A percentile compares a stretch with the other conserved stretches of the same genome.
Evolutionary conservation across 257 asterid species (phyloP).

Genomic region (Nemophila menziesii): DNA sequence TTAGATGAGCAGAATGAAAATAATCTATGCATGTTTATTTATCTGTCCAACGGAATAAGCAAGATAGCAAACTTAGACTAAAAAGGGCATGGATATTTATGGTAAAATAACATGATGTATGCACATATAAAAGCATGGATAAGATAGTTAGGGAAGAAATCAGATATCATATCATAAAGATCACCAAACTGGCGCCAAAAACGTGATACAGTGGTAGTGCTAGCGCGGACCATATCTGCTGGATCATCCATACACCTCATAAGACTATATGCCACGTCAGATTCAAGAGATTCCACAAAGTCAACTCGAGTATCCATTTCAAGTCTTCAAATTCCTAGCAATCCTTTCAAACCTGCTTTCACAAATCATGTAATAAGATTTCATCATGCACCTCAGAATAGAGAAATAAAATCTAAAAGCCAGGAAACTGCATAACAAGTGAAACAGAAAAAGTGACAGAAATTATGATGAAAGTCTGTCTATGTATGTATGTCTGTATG

Average conservation of each 20-base stretch:
- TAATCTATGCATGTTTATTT: too few relatives aligned
- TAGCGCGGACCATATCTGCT: slow-evolving; percentile 25
- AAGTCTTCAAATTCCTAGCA: background rate
- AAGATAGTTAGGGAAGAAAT: background rate
- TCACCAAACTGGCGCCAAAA: slow-evolving; percentile 18
- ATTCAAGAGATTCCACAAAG: slow-evolving; percentile 39
- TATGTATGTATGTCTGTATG: too few relatives aligned
- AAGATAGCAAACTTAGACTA: background rate
- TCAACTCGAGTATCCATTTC: slow-evolving; percentile 30
- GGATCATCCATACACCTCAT: slow-evolving; percentile 25
- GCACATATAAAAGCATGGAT: background rate
- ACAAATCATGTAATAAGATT: background rate
- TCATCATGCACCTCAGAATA: slow-evolving; percentile 3
- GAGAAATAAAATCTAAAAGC: background rate
- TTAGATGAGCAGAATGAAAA: too few relatives aligned
- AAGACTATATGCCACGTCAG: slow-evolving; percentile 19
- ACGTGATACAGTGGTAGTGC: slow-evolving; percentile 13
- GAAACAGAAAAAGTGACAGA: too few relatives aligned
- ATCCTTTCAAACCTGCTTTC: slow-evolving; percentile 2
- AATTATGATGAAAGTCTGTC: too few relatives aligned
- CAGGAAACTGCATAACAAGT: too few relatives aligned
- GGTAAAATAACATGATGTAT: too few relatives aligned
- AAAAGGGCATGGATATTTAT: too few relatives aligned
- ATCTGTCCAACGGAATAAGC: too few relatives aligned
- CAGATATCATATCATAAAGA: background rate